These are phyloP conservation scores for Castanea sativa DNA, from an alignment of 306 rosid genomes.

Conservation along the genomic window DNA sequence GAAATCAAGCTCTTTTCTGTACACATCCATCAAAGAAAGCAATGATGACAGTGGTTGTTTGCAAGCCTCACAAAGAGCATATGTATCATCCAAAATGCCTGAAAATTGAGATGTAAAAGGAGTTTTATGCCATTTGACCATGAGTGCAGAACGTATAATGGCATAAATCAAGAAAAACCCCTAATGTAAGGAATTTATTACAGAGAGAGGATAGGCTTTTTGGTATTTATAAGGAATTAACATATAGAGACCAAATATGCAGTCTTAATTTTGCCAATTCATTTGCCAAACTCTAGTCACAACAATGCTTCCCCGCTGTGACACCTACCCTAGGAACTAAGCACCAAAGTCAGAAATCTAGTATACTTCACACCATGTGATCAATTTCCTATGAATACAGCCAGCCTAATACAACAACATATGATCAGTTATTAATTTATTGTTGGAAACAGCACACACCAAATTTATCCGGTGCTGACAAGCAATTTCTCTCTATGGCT, in stretches of 20 bases:
- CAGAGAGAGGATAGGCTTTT: background rate
- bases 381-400: background rate
- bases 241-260: background rate
- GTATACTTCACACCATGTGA: background rate
- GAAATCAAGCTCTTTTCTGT: constrained; percentile 47
- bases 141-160: background rate
- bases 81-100: constrained; percentile 64
- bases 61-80: constrained; percentile 58
- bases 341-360: background rate
- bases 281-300: background rate
- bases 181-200: background rate
- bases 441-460: constrained; percentile 29
- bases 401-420: background rate
- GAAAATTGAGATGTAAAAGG: constrained; percentile 10
- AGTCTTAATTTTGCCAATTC: background rate
- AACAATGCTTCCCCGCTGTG: background rate
- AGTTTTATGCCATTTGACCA: background rate
- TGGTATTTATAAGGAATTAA: background rate
- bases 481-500: constrained; percentile 43
- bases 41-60: constrained; percentile 44
- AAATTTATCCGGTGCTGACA: constrained; percentile 49
- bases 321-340: background rate
- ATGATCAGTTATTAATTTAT: constrained; percentile 17
- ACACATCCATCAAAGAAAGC: constrained; percentile 50
- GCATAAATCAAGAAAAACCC: constrained; percentile 3